phyloP scores from a whole-genome alignment of 228 moss, liverwort and hornwort species.

The Sphagnum fallax region DNA sequence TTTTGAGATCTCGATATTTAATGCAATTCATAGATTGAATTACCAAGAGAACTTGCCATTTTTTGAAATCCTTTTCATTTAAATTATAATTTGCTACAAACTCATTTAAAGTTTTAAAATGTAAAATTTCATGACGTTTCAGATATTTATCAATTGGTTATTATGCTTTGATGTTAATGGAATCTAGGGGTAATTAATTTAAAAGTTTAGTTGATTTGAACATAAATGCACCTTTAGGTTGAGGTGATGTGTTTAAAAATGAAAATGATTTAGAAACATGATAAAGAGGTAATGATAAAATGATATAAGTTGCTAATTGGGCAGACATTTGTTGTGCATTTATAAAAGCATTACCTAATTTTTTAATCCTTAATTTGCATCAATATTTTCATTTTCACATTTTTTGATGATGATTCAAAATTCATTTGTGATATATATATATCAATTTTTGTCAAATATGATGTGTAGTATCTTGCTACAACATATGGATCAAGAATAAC shows the following conservation, averaged over 20 bases:
- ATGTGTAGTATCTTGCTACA: background rate
- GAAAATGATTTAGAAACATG: no score
- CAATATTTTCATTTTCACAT: background rate
- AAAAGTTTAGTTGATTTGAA: no score
- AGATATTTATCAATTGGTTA: background rate
- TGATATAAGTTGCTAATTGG: no score
- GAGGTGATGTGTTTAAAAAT: no score
- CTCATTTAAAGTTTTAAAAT: background rate
- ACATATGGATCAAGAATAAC: background rate
- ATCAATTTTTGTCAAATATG: conserved; percentile 1
- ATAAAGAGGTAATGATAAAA: no score
- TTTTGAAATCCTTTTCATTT: background rate
- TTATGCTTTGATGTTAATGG: no score
- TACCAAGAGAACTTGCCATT: background rate
- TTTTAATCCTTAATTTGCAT: background rate
- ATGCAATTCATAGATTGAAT: background rate
- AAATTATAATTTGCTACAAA: background rate
- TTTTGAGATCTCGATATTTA: background rate
- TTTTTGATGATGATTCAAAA: background rate
- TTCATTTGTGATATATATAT: background rate
- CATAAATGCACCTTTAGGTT: no score
- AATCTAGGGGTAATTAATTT: no score
- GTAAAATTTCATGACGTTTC: background rate
- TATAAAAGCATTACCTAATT: background rate
- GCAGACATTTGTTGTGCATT: no score